Evolutionary conservation across 108 stramenopile species (phyloP).

Genomic region (Skeletonema tropicum): DNA sequence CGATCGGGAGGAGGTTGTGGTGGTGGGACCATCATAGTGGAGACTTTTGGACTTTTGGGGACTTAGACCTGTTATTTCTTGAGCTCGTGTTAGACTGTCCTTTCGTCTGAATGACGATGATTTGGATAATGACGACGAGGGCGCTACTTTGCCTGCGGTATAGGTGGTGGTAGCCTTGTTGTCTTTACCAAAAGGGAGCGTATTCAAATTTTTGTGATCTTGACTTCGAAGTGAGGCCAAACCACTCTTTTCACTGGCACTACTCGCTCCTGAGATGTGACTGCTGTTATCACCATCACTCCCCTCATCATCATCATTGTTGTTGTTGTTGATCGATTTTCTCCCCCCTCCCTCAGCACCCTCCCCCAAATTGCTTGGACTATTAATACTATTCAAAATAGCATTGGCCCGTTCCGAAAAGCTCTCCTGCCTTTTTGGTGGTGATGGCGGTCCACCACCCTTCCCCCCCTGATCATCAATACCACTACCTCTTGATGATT

Average conservation of each 20-base stretch:
- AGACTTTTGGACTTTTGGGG: conserved; percentile 14
- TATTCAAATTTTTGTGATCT: conserved; percentile 6
- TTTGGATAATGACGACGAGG: neutral
- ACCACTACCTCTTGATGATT: no score
- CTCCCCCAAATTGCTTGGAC: neutral
- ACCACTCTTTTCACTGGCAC: conserved; percentile 28
- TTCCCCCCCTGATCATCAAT: no score
- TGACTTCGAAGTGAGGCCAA: no score
- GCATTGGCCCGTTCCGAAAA: conserved; percentile 43
- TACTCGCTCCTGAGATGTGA: conserved; percentile 43
- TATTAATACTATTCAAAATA: conserved; percentile 22
- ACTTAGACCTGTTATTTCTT: conserved; percentile 16
- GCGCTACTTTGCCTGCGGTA: no score
- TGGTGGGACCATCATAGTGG: conserved; percentile 1
- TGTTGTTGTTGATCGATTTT: no score
- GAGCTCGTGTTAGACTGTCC: conserved; percentile 27
- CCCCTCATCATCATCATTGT: neutral
- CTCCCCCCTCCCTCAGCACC: no score
- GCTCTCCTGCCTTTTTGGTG: conserved; percentile 8
- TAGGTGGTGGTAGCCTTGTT: neutral
- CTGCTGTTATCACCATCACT: conserved; percentile 8
- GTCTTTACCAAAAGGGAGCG: conserved; percentile 2
- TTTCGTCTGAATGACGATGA: neutral
- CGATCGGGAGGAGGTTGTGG: neutral
- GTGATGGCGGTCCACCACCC: neutral